Evolutionary conservation across 2,329 filamentous ascomycete species (phyloP), one percentile per base, ranked within the genome.

Genomic region (Drechslera avenae): DNA sequence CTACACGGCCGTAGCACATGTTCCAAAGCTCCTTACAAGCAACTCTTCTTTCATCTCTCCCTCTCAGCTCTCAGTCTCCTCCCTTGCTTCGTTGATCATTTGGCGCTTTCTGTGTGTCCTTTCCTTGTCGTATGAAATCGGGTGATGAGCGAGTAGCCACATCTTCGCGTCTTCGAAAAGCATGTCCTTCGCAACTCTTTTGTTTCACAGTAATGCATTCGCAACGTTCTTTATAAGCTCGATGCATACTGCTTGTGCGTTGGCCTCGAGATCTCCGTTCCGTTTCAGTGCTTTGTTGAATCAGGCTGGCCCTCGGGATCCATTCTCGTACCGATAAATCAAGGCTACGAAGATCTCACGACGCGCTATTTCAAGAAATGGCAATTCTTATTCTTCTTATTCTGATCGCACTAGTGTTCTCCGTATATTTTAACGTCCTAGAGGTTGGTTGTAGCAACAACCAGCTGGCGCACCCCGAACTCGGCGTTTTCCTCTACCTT

Each of bases 221-320:
- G 36, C 31, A 19, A 42, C 32, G 7, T 48, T 48, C 23, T 30
- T 37, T 21, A 42, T 30, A 10, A 30, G 45, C 23, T 42, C 19
- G 14, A 21, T 31, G 31, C 31, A 48, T 19, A 19, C 13, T 26
- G 37, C 45, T 5, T 35, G 14, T 30, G 19, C 31, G 33, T 42
- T 28, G 3, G 23, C 37, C 32, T 42, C 45, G 10, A 48, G 37
- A 4, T 31, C 45, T 8, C 31, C 19, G 13, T 48, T 23, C 13
- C 37, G 45, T 42, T 42, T 42, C 16, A 48, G 45, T 18, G 45
- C 45, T 42, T 42, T 48, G n/a, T 48, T 48, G 37, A 36, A 48
- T 17, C 36, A 30, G n/a, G 28, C 21, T 14, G 31, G 37, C 18
- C 45, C 31, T 17, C 45, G 37, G 19, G 42, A 48, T 13, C 45